phyloP scores from a whole-genome alignment of 1,284 basidiomycete species.

The Testicularia cyperi region DNA sequence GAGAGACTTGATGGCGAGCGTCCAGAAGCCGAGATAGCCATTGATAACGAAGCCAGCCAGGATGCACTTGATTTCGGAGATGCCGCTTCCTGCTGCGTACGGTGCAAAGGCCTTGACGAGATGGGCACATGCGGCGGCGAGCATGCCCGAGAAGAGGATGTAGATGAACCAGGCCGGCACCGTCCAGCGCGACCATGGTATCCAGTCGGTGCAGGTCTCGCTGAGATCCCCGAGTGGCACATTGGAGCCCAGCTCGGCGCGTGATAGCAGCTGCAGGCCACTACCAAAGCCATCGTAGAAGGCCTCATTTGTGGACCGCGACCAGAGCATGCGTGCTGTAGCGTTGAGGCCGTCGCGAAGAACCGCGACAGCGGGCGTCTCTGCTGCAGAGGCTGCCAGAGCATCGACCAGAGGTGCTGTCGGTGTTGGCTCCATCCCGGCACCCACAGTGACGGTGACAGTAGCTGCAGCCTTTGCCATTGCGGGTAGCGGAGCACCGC shows the following conservation, averaged over 20 bases:
- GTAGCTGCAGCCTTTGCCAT: slow-evolving; percentile 27
- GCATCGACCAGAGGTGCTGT: slow-evolving; percentile 2
- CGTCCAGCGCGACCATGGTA: slow-evolving; percentile 80
- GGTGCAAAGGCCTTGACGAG: slow-evolving; percentile 85
- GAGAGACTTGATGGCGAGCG: slow-evolving; percentile 87
- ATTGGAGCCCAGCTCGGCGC: slow-evolving; percentile 6
- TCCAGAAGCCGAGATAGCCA: slow-evolving; percentile 85
- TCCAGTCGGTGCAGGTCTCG: slow-evolving; percentile 87
- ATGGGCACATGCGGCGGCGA: slow-evolving; percentile 66
- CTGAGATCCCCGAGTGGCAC: slow-evolving; percentile 48
- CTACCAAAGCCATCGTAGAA: slow-evolving; percentile 65
- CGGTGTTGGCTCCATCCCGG: neutral
- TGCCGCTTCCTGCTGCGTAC: slow-evolving; percentile 95
- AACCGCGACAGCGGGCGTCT: neutral
- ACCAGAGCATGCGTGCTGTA: slow-evolving; percentile 18
- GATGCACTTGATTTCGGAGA: slow-evolving; percentile 99
- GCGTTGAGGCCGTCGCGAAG: slow-evolving; percentile 15
- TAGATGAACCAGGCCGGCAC: slow-evolving; percentile 80
- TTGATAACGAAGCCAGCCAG: slow-evolving; percentile 95
- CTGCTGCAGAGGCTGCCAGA: slow-evolving; percentile 2
- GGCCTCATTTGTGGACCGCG: slow-evolving; percentile 53
- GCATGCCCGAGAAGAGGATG: slow-evolving; percentile 73
- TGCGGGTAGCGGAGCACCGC: slow-evolving; percentile 38
- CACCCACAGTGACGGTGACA: slow-evolving; percentile 19
- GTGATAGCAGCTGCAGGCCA: slow-evolving; percentile 10